Base-by-base conservation (phyloP, 345 rosid species). In the Acer yangbiense region DNA sequence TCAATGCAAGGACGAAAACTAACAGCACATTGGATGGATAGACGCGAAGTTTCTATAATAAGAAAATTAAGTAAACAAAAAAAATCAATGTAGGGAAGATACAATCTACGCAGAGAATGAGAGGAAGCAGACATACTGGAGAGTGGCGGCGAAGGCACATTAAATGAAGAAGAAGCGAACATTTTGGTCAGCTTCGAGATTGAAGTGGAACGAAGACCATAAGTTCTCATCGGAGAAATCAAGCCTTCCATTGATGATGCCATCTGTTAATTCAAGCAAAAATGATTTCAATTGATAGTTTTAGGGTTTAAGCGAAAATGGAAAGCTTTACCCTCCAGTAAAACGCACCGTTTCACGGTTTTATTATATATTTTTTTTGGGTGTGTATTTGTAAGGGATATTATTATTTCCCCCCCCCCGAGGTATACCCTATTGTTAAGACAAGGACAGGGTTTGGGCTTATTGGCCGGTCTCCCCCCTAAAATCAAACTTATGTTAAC, bases 1-100 rank as follows among this genome's bases (percentile, higher is more conserved):
- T 95, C 98, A 67, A 93, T 95, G 86, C 98, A 95, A 74, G 97
- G 98, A 23, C 97, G 89, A 84, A 93, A 93, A 55, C 90, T 85
- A 78, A 90, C 98, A 39, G 89, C 89, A 41, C 95, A 91, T 0
- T 78, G 71, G 13, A 87, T 76, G 20, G 86, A 82, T 9, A 82
- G 65, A 29, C 79, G 85, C 48, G 78, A 69, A 23, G 82, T 71
- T 69, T 81, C 91, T 88, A 67, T 77, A 72, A 14, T 1, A 55
- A 50, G 64, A n/a, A 76, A 69, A 57, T 6, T 73, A 32, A 3
- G 16, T 13, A 27, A 23, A 43, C 18, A 32, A 17, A 20, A 14
- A 9, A n/a, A 44, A 71, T 27, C 63, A 43, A 71, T 39, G 41
- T 65, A 6, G 1, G 18, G 16, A 29, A 39, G 3, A 5, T 17